Evolutionary conservation across 2,329 filamentous ascomycete genomes (phyloP), one percentile per base, ranked within the genome.

Genomic region (Aspergillus costaricaensis): DNA sequence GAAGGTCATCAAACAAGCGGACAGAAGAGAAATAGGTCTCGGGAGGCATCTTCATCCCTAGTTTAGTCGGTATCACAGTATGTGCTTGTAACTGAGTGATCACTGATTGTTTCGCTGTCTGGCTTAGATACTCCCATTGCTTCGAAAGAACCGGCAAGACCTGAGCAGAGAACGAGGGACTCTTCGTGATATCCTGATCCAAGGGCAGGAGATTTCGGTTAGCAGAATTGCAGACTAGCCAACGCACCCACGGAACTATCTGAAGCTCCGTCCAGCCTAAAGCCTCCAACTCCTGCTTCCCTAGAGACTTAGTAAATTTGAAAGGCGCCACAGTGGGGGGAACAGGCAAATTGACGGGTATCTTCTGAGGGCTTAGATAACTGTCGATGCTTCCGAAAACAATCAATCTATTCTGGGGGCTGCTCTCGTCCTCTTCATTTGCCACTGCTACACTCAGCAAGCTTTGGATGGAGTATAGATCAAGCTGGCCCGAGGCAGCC

Each of bases 1-100:
- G 93, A 15, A 99, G 81, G 72, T 99, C 95, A 63, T 97, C 92
- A 70, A 99, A 99, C 0, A 99, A 81, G 73, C 92, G 95, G 39
- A 99, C 95, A n/a, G 87, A 90, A 2, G 91, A 87, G 71, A 99
- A 97, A 75, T 97, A 99, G 0, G 95, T 88, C 65, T 98, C 92
- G 3, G 81, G 79, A 4, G 95, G 95, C 67, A 86, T 90, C 68
- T 83, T 89, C 93, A 99, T 96, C 7, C 95, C 95, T 65, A 88
- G 78, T 72, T 92, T 97, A 0, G 95, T 98, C 0, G 95, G 95
- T 71, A 99, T 91, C 27, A 96, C 85, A 0, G 91, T 85, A 53
- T 89, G 83, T 2, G 83, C 79, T 56, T 87, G 84, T 3, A 98
- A 79, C 4, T 92, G 77, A 15, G 84, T 80, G 7, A 85, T 78